Evolutionary conservation across 1,139 yeast species (phyloP).

Genomic region (Kurtzmaniella quercitrusa): DNA sequence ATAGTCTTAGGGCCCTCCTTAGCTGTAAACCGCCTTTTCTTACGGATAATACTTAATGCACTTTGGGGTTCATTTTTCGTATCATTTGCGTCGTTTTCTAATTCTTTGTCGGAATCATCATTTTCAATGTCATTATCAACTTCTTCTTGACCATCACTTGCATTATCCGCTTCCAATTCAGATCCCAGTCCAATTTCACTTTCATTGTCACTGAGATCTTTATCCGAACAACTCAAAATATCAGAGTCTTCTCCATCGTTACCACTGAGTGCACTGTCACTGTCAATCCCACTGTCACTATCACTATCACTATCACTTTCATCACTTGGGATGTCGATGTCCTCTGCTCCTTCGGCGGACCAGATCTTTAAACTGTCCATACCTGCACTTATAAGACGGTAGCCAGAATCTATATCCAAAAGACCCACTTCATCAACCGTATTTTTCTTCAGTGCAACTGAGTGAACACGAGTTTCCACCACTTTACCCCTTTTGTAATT

Average conservation of each 20-base stretch:
- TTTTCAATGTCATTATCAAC: slow-evolving; percentile 13
- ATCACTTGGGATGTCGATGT: slow-evolving; percentile 11
- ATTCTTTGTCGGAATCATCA: slow-evolving; percentile 16
- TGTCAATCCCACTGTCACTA: slow-evolving; percentile 13
- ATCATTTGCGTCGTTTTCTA: slow-evolving; percentile 12
- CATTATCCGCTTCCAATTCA: slow-evolving; percentile 12
- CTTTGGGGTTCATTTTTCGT: slow-evolving; percentile 8
- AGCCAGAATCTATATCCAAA: slow-evolving; percentile 76
- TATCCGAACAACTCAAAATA: background rate
- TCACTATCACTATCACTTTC: slow-evolving; percentile 20
- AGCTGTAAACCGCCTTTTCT: slow-evolving; percentile 14
- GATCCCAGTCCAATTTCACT: slow-evolving; percentile 16
- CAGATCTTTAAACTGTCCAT: slow-evolving; percentile 79
- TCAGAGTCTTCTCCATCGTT: slow-evolving; percentile 14
- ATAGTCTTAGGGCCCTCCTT: slow-evolving; percentile 13
- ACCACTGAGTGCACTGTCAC: slow-evolving; percentile 11
- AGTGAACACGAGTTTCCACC: slow-evolving; percentile 65
- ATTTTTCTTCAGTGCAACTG: slow-evolving; percentile 39
- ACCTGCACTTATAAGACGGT: slow-evolving; percentile 75
- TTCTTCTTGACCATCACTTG: slow-evolving; percentile 10
- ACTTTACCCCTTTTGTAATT: slow-evolving; percentile 63
- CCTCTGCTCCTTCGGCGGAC: slow-evolving; percentile 33
- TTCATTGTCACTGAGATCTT: slow-evolving; percentile 7
- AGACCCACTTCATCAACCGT: slow-evolving; percentile 60
- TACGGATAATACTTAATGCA: slow-evolving; percentile 12